A percentile compares a stretch with the other conserved stretches of the same genome.
These are phyloP conservation scores for Anthracocystis walkeri DNA, from an alignment of 1,284 basidiomycete genomes.

Conservation along the genomic window DNA sequence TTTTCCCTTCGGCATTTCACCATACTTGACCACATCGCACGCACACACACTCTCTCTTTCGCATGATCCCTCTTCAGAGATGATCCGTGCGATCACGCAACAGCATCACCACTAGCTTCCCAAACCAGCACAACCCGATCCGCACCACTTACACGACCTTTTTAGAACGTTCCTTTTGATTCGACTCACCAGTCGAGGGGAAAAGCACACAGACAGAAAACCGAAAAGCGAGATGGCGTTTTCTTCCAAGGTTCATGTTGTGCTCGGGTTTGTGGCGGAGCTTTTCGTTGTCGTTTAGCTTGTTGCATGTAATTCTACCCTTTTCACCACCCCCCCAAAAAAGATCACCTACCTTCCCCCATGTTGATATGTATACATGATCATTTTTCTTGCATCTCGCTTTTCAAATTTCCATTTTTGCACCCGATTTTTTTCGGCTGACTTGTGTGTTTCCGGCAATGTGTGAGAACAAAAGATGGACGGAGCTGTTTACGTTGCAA, in stretches of 20 bases:
- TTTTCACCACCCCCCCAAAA: constrained; percentile 9
- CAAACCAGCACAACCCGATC: neutral
- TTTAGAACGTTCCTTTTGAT: neutral
- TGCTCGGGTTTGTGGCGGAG: neutral
- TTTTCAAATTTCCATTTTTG: constrained; percentile 28
- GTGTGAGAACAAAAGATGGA: neutral
- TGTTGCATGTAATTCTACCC: constrained; percentile 48
- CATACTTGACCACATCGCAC: neutral
- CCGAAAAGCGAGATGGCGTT: constrained; percentile 49
- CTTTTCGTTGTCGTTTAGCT: neutral
- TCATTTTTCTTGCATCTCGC: constrained; percentile 30
- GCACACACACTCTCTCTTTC: neutral
- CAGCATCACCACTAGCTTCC: constrained; percentile 2
- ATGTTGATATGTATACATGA: constrained; percentile 12
- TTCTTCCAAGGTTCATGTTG: neutral
- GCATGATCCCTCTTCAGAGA: neutral
- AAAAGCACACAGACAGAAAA: constrained; percentile 15
- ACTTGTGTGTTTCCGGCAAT: neutral
- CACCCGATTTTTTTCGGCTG: neutral
- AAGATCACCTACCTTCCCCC: constrained; percentile 8
- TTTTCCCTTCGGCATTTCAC: constrained; percentile 10
- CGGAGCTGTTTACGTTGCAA: too few relatives aligned
- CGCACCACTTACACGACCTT: neutral
- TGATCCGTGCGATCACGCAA: constrained; percentile 16
- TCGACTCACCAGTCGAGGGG: constrained; percentile 11